Conservation (phyloP, 768 basidiomycete genomes). For the Erythrobasidium yunnanense region DNA sequence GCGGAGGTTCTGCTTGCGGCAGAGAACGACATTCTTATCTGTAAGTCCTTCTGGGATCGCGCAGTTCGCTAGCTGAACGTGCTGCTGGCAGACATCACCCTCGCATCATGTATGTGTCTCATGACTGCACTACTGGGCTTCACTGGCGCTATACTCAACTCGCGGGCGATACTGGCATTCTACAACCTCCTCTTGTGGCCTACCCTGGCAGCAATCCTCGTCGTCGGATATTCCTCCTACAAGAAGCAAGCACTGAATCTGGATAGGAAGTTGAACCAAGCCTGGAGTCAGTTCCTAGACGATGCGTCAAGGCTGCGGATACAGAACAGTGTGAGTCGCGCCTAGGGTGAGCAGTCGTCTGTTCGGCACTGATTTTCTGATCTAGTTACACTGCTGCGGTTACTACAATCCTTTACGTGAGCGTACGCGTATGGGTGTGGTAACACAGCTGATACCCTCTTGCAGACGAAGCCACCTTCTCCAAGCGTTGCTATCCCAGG, state of each 20-base stretch:
- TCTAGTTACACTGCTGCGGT: conserved; percentile 51
- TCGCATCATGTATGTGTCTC: conserved; percentile 52
- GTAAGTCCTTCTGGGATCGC: conserved; percentile 32
- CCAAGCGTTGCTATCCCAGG: conserved; percentile 52
- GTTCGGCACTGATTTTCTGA: neutral
- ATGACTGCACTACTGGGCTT: conserved; percentile 55
- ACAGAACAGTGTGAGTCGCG: conserved; percentile 47
- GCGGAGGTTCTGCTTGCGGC: conserved; percentile 57
- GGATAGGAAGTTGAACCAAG: conserved; percentile 56
- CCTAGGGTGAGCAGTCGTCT: neutral
- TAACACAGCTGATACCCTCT: neutral
- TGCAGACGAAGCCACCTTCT: conserved; percentile 51
- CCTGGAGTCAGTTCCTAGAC: conserved; percentile 58
- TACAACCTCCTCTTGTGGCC: conserved; percentile 63
- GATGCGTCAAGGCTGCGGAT: conserved; percentile 50
- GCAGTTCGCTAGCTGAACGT: no score
- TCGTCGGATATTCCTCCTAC: conserved; percentile 57
- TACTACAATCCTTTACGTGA: conserved; percentile 51
- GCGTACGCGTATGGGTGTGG: conserved; percentile 17
- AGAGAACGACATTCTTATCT: conserved; percentile 45
- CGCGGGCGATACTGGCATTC: conserved; percentile 56
- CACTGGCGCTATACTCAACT: conserved; percentile 55
- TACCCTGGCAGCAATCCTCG: conserved; percentile 50
- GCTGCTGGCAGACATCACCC: conserved; percentile 47
- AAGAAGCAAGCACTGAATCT: conserved; percentile 54